phyloP scores from a whole-genome alignment of 768 basidiomycete genomes.

The Obba rivulosa region DNA sequence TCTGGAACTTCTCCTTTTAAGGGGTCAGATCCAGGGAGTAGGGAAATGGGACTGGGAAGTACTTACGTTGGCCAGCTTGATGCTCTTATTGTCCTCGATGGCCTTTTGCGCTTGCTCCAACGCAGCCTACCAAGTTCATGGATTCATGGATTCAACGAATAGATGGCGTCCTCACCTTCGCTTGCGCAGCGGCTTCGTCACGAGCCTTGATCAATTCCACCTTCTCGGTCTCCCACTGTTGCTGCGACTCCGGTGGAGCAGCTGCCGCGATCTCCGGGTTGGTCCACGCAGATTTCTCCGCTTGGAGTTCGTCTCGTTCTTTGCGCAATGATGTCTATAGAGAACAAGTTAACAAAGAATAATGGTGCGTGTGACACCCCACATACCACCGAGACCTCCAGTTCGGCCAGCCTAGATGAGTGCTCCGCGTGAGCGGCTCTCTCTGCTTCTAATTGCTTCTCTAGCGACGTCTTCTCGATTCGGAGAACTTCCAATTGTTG shows the following conservation, averaged over 20 bases:
- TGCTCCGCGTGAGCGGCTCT: slow-evolving; percentile 19
- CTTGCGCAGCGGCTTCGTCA: slow-evolving; percentile 52
- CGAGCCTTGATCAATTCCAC: slow-evolving; percentile 49
- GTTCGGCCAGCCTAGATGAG: slow-evolving; percentile 13
- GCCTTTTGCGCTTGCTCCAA: slow-evolving; percentile 19
- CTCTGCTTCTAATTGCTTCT: slow-evolving; percentile 34
- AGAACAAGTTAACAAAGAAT: not conserved
- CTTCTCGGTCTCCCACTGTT: slow-evolving; percentile 56
- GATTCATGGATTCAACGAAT: not conserved
- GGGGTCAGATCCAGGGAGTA: not conserved
- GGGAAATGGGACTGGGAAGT: not conserved
- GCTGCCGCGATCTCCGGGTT: slow-evolving; percentile 19
- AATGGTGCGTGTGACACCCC: not conserved
- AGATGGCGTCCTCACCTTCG: slow-evolving; percentile 40
- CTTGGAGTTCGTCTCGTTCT: slow-evolving; percentile 58
- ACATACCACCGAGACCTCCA: slow-evolving; percentile 29
- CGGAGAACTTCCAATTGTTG: slow-evolving; percentile 32
- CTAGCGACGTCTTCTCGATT: slow-evolving; percentile 33
- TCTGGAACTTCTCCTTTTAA: slow-evolving; percentile 57
- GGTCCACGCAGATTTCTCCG: slow-evolving; percentile 47
- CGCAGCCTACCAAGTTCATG: slow-evolving; percentile 13
- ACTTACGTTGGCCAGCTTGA: slow-evolving; percentile 20
- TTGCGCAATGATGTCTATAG: slow-evolving; percentile 45
- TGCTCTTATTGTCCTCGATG: slow-evolving; percentile 16
- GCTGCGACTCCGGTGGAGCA: slow-evolving; percentile 24